Percentiles rank a stretch among this genome's conserved stretches.
Evolutionary conservation across 2,329 filamentous ascomycete species (phyloP).

Genomic region (Aspergillus unguis): DNA sequence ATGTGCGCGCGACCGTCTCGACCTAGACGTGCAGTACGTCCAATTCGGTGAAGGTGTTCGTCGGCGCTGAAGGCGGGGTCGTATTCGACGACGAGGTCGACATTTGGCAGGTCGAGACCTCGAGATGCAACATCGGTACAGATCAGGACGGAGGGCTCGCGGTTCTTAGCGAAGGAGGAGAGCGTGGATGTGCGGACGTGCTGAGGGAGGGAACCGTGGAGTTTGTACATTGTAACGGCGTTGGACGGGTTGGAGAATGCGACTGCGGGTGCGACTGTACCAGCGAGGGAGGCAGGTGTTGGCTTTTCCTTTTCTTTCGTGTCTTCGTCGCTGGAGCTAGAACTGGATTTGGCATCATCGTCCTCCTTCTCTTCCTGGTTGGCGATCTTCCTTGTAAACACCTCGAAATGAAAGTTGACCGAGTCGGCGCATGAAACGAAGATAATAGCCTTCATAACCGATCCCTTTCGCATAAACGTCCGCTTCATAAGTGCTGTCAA

Average conservation of each 20-base stretch:
- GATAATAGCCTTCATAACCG: slow-evolving; percentile 93
- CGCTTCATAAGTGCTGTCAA: slow-evolving; percentile 80
- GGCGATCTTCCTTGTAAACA: slow-evolving; percentile 57
- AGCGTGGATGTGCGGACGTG: slow-evolving; percentile 83
- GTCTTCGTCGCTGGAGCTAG: slow-evolving; percentile 1
- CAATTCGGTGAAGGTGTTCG: slow-evolving; percentile 92
- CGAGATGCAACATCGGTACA: slow-evolving; percentile 95
- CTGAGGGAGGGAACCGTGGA: slow-evolving; percentile 90
- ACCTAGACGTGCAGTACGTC: slow-evolving; percentile 89
- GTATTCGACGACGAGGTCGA: slow-evolving; percentile 93
- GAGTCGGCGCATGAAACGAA: slow-evolving; percentile 97
- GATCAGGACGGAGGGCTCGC: slow-evolving; percentile 75
- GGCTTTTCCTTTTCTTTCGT: slow-evolving; percentile 21
- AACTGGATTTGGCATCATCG: slow-evolving; percentile 10
- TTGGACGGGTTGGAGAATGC: slow-evolving; percentile 74
- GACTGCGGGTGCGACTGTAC: slow-evolving; percentile 57
- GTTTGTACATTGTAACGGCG: slow-evolving; percentile 73
- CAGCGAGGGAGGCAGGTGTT: slow-evolving; percentile 32
- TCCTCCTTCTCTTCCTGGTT: slow-evolving; percentile 23
- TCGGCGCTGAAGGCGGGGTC: slow-evolving; percentile 91
- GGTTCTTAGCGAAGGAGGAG: slow-evolving; percentile 69
- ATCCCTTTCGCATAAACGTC: slow-evolving; percentile 81
- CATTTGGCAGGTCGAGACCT: slow-evolving; percentile 89
- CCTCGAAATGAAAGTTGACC: slow-evolving; percentile 92
- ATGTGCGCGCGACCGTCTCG: slow-evolving; percentile 81